Conservation (phyloP, 2,329 filamentous ascomycete genomes). For the Penicillium frequentans region DNA sequence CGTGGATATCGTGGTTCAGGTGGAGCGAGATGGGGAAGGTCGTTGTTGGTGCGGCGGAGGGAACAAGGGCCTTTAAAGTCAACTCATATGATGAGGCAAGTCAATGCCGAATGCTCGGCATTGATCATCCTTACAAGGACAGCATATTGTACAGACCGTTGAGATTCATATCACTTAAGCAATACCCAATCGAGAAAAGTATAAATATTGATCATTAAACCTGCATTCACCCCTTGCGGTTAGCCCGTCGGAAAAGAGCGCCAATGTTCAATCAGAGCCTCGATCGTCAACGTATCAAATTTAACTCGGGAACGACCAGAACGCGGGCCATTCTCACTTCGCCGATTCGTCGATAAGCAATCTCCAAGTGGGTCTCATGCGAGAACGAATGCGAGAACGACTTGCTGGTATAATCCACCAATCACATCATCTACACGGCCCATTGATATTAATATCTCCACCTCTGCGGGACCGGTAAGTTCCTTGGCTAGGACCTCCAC, state of each 20-base stretch:
- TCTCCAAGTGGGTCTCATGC: not conserved
- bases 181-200: not conserved
- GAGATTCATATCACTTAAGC: not conserved
- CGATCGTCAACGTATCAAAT: not conserved
- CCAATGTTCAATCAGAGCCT: not conserved
- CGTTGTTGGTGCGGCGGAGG: constrained; percentile 63
- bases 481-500: constrained; percentile 1
- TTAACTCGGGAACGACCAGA: not conserved
- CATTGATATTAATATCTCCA: constrained; percentile 5
- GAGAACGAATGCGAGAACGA: constrained; percentile 17
- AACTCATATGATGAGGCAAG: not conserved
- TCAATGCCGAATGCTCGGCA: not conserved
- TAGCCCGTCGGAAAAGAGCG: not conserved
- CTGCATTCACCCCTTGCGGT: not conserved
- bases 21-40: constrained; percentile 78
- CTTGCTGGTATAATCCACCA: not conserved
- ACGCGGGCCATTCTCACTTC: not conserved
- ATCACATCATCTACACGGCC: not conserved
- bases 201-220: not conserved
- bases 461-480: not conserved
- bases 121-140: not conserved
- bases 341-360: constrained; percentile 9
- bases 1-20: constrained; percentile 82
- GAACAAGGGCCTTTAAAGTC: constrained; percentile 19
- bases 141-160: not conserved